These are phyloP conservation scores for Aureobasidium uvarum DNA, from an alignment of 2,329 filamentous ascomycete species.

Conservation along the genomic window DNA sequence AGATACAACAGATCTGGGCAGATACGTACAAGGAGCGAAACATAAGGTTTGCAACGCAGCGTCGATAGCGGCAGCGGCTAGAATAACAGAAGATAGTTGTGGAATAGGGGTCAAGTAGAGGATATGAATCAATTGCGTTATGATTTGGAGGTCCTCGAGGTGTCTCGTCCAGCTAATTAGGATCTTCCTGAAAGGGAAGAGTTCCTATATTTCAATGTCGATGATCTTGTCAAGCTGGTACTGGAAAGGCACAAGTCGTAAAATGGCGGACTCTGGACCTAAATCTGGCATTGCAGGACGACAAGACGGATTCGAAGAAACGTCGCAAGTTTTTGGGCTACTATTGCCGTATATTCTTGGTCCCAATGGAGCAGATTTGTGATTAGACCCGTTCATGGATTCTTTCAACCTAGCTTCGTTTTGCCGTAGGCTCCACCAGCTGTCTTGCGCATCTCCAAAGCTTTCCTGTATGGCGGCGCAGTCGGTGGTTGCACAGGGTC, in stretches of 20 bases:
- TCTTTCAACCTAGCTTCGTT: slow-evolving; percentile 50
- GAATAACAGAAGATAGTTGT: background rate
- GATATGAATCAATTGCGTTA: background rate
- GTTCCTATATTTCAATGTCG: background rate
- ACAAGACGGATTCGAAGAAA: background rate
- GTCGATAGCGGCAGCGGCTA: background rate
- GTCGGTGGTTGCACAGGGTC: slow-evolving; percentile 95
- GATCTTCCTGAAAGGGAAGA: background rate
- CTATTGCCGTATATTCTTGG: background rate
- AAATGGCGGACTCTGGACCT: background rate
- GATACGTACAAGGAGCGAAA: slow-evolving; percentile 36
- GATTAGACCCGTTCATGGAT: background rate
- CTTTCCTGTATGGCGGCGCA: slow-evolving; percentile 89
- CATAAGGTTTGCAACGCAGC: slow-evolving; percentile 29
- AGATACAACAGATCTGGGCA: slow-evolving; percentile 33
- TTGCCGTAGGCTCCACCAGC: slow-evolving; percentile 76
- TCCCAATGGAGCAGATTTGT: background rate
- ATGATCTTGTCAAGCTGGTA: background rate
- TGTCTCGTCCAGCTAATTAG: background rate
- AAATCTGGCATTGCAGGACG: background rate
- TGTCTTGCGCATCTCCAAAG: slow-evolving; percentile 76
- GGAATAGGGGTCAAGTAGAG: background rate
- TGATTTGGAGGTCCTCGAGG: background rate
- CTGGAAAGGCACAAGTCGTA: background rate
- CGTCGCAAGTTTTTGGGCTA: background rate